Conservation (phyloP, 139 green algal genomes). For the Chlorella sp. region DNA sequence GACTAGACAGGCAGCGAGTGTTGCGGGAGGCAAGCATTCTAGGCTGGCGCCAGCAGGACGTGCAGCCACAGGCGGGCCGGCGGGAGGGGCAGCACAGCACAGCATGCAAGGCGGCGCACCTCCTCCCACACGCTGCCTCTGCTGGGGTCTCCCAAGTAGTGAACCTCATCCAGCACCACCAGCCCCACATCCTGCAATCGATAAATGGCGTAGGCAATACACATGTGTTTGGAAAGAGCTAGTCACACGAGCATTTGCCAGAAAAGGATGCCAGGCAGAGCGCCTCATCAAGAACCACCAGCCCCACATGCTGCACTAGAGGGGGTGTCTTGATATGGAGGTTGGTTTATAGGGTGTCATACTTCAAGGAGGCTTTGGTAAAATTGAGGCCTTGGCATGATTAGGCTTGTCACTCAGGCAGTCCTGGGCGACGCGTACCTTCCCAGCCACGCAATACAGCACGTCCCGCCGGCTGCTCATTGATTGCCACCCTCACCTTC, state of each 20-base stretch:
- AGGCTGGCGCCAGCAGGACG: neutral
- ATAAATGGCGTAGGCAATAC: no score
- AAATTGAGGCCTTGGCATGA: no score
- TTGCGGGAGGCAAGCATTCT: neutral
- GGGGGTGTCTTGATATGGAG: no score
- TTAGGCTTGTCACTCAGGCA: no score
- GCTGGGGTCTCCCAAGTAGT: conserved; percentile 84
- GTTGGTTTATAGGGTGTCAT: no score
- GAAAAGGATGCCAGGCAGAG: conserved; percentile 92
- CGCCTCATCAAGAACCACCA: conserved; percentile 96
- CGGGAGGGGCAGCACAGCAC: neutral
- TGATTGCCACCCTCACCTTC: neutral
- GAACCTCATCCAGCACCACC: conserved; percentile 96
- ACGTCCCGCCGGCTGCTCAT: neutral
- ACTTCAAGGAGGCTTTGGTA: no score
- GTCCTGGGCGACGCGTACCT: no score
- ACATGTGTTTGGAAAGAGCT: no score
- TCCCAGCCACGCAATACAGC: neutral
- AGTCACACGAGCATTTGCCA: no score
- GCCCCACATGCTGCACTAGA: conserved; percentile 83
- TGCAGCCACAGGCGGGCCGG: neutral
- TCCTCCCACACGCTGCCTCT: conserved; percentile 97
- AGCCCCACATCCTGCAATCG: conserved; percentile 88
- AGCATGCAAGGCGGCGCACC: conserved; percentile 34
- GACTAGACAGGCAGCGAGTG: no score